Evolutionary conservation across 305 asterid species (phyloP).

Genomic region (Fraxinus ornus): DNA sequence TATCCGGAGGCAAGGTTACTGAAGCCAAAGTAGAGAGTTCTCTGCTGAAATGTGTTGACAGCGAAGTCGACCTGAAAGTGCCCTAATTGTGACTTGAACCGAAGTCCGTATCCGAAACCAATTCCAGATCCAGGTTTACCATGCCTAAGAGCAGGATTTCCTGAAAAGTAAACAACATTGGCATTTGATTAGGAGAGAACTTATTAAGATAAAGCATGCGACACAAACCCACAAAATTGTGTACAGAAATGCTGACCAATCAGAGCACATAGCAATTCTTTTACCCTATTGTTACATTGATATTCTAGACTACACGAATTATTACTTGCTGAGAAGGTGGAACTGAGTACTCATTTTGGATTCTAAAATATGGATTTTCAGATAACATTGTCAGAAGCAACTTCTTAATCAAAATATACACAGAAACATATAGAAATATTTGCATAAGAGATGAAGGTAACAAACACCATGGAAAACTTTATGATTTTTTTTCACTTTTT

Average conservation of each 20-base stretch:
- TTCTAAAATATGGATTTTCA: not conserved
- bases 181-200: not conserved
- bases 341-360: not conserved
- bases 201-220: not conserved
- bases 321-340: not conserved
- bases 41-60: conserved; percentile 68
- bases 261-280: not conserved
- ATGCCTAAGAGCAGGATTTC: conserved; percentile 83
- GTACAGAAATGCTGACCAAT: not conserved
- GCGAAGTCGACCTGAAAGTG: conserved; percentile 82
- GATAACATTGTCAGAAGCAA: not conserved
- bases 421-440: not conserved
- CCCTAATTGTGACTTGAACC: conserved; percentile 74
- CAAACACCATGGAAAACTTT: not conserved
- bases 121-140: conserved; percentile 90
- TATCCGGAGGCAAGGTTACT: conserved; percentile 56
- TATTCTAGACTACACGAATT: not conserved
- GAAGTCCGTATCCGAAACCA: conserved; percentile 81
- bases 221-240: not conserved
- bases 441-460: not conserved
- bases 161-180: conserved; percentile 33
- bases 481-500: not conserved
- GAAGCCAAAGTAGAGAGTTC: conserved; percentile 75
- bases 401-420: not conserved
- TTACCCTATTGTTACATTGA: not conserved